These are phyloP conservation scores for Sphaerostilbella broomeana DNA, from an alignment of 2,329 filamentous ascomycete species.

Conservation along the genomic window DNA sequence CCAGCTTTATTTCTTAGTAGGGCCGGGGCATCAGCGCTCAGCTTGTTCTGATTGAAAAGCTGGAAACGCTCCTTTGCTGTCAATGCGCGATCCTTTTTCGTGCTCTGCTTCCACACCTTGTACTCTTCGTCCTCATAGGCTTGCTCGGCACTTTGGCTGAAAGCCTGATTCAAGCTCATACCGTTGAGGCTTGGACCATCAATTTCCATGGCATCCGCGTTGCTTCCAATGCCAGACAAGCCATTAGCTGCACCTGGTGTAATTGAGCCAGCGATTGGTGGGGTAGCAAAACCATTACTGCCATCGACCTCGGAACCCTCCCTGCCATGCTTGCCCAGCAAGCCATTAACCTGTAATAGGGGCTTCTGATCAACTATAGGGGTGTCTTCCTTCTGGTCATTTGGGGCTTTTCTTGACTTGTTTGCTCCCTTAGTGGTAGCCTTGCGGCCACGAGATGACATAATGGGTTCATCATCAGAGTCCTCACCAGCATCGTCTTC, in stretches of 20 bases:
- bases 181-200: slow-evolving; percentile 68
- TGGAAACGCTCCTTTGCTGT: slow-evolving; percentile 80
- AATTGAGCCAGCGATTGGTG: slow-evolving; percentile 69
- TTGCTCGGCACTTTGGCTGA: slow-evolving; percentile 64
- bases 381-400: slow-evolving; percentile 71
- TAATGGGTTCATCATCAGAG: slow-evolving; percentile 95
- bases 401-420: slow-evolving; percentile 66
- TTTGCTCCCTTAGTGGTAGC: slow-evolving; percentile 71
- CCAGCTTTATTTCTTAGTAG: slow-evolving; percentile 76
- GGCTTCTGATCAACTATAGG: slow-evolving; percentile 72
- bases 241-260: slow-evolving; percentile 71
- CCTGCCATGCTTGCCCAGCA: slow-evolving; percentile 50
- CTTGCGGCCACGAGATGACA: slow-evolving; percentile 91
- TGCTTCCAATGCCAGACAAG: slow-evolving; percentile 59
- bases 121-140: slow-evolving; percentile 88
- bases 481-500: slow-evolving; percentile 80
- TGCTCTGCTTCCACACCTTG: slow-evolving; percentile 98
- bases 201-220: slow-evolving; percentile 79
- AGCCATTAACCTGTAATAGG: slow-evolving; percentile 57
- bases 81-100: slow-evolving; percentile 86
- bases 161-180: slow-evolving; percentile 55
- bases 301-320: slow-evolving; percentile 80
- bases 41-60: slow-evolving; percentile 75
- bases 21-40: slow-evolving; percentile 84
- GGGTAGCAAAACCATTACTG: slow-evolving; percentile 81